phyloP scores from a whole-genome alignment of 2,329 filamentous ascomycete genomes.

The Calonectria crousiana region DNA sequence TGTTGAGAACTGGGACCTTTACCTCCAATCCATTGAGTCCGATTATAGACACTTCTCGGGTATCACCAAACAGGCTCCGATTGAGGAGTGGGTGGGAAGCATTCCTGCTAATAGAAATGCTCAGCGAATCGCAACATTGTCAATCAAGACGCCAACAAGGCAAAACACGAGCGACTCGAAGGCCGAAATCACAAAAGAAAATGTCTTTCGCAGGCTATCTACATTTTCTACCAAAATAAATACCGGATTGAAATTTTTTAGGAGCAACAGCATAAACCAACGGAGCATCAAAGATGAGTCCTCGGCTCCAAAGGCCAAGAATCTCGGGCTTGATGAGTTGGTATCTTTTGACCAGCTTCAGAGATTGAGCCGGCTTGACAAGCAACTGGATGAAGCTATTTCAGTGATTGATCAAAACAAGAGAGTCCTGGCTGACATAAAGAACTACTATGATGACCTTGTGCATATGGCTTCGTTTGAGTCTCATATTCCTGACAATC shows the following conservation, averaged over 20 bases:
- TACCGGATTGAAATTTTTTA: not conserved
- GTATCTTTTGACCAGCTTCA: not conserved
- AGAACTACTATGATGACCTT: not conserved
- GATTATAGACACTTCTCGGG: not conserved
- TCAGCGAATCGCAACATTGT: not conserved
- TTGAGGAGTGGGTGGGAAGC: not conserved
- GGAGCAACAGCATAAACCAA: not conserved
- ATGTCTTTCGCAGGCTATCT: not conserved
- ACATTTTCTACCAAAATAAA: not conserved
- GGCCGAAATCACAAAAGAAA: not conserved
- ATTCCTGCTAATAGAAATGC: not conserved
- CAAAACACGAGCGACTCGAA: not conserved
- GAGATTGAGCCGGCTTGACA: not conserved
- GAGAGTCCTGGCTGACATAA: not conserved
- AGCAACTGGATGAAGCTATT: not conserved
- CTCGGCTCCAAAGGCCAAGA: not conserved
- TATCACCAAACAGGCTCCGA: not conserved
- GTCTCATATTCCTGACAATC: not conserved
- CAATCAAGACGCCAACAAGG: not conserved
- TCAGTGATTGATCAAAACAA: not conserved
- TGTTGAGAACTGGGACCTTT: not conserved
- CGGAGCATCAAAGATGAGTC: not conserved
- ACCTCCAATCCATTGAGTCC: not conserved
- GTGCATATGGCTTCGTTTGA: not conserved
- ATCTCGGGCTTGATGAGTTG: not conserved